Evolutionary conservation across 2,329 filamentous ascomycete genomes (phyloP), one percentile per base, ranked within the genome.

Genomic region (Alternaria brassicae): DNA sequence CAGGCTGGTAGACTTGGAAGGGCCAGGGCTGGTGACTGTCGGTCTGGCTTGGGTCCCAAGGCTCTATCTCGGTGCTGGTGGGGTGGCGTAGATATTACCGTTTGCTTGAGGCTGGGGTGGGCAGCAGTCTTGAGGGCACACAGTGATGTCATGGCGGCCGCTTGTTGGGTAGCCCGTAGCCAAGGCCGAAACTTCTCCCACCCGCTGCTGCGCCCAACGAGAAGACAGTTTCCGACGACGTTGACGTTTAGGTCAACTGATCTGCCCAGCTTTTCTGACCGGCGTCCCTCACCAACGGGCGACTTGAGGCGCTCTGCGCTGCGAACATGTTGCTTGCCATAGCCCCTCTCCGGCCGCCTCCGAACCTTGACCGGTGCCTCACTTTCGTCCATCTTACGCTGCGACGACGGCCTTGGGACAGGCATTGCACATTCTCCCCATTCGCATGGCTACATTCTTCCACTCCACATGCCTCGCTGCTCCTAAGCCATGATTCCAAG

Each of bases 61-160:
- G 44, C 53, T 52, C 27, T 51, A 25, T 53, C 23, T 54, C 45
- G 51, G 56, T 54, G 56, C 49, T 51, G 54, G 53, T 54, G 54
- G 63, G 41, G 62, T 67, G 68, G 67, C 67, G 67, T 64, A 57
- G 61, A 62, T 53, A 63, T 65, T 65, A 66, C 60, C 49, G 48
- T 56, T 45, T 56, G 56, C 53, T 52, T 63, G 62, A 62, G 59
- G 61, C 60, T 67, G 65, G 63, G 57, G 53, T 50, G 65, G 56
- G 61, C 54, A 42, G 54, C 60, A 19, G 45, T 42, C 50, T 58
- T 45, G 59, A 59, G 36, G 40, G 42, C 30, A 32, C 36, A 23
- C 21, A 44, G 56, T 58, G 55, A 66, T 53, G 61, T 64, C 60
- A 66, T 49, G 47, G 15, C 25, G n/a, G 48, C 17, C 54, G 55